These are phyloP conservation scores for Myxozyma neotropica DNA, from an alignment of 805 yeast genomes.

Conservation along the genomic window DNA sequence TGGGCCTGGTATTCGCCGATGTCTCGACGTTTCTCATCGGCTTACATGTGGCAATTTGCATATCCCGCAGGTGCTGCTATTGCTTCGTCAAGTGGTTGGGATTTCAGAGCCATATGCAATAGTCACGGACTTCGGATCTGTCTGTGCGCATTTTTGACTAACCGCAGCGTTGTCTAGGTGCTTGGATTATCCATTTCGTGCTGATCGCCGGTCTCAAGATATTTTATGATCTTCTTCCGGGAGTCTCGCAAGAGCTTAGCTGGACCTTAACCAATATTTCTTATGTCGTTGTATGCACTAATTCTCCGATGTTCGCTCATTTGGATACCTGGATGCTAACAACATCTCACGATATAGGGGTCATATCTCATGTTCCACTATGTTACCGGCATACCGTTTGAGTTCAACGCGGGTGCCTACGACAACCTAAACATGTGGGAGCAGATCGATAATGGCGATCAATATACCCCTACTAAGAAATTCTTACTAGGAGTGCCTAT, in stretches of 20 bases:
- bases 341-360: no score
- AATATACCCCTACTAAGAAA: conserved; percentile 94
- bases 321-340: no score
- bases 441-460: conserved; percentile 93
- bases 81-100: no score
- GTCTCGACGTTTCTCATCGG: no score
- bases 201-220: conserved; percentile 73
- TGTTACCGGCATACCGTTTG: conserved; percentile 96
- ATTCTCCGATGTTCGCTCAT: no score
- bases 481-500: conserved; percentile 93
- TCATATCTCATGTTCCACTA: conserved; percentile 93
- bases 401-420: conserved; percentile 93
- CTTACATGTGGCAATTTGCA: no score
- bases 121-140: no score
- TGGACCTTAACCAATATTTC: conserved; percentile 94
- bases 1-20: no score
- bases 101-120: no score
- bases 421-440: conserved; percentile 99
- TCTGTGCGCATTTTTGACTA: no score
- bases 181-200: conserved; percentile 92
- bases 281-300: conserved; percentile 57
- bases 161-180: conserved; percentile 45
- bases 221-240: conserved; percentile 77
- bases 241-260: conserved; percentile 77
- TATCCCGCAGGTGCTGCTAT: no score